Evolutionary conservation across 371 early-diverging fungal species (phyloP).

Genomic region (Mortierella sp.): DNA sequence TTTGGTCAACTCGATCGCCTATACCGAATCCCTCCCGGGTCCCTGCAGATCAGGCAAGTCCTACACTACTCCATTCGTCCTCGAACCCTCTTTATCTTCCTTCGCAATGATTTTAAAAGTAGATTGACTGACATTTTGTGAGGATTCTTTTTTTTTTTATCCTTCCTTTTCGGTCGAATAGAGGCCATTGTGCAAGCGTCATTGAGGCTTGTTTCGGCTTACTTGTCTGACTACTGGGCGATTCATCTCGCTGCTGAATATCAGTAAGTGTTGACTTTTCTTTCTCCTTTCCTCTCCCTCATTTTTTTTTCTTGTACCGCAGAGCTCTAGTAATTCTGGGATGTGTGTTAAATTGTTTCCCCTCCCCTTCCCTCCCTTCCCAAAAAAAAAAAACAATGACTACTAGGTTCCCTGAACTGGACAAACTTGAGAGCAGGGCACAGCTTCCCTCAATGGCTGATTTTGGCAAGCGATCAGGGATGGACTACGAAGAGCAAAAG

Average conservation of each 20-base stretch:
- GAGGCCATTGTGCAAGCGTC: slow-evolving; percentile 40
- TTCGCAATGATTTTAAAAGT: too few relatives aligned
- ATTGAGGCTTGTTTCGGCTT: slow-evolving; percentile 28
- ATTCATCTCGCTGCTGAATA: slow-evolving; percentile 33
- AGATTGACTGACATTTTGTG: too few relatives aligned
- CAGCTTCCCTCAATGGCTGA: slow-evolving; percentile 29
- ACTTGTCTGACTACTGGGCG: slow-evolving; percentile 40
- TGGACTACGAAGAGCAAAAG: slow-evolving; percentile 42
- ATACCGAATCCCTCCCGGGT: slow-evolving; percentile 38
- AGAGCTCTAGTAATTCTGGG: too few relatives aligned
- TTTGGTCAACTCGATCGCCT: slow-evolving; percentile 34
- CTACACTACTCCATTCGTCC: background rate
- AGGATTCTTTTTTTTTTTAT: background rate
- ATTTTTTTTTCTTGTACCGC: background rate
- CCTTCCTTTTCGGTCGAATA: slow-evolving; percentile 1
- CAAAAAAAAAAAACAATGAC: too few relatives aligned
- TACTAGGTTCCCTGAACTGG: slow-evolving; percentile 42
- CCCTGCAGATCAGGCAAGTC: slow-evolving; percentile 29
- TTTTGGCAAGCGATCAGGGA: slow-evolving; percentile 39
- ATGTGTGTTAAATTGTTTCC: too few relatives aligned
- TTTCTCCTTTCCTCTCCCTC: background rate
- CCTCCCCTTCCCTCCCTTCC: too few relatives aligned
- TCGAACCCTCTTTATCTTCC: background rate
- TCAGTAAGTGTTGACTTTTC: slow-evolving; percentile 13
- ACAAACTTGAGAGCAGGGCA: slow-evolving; percentile 37